Evolutionary conservation across 179 eudicot genomes (phyloP), one percentile per base, ranked within the genome.

Genomic region (Patellifolia procumbens): DNA sequence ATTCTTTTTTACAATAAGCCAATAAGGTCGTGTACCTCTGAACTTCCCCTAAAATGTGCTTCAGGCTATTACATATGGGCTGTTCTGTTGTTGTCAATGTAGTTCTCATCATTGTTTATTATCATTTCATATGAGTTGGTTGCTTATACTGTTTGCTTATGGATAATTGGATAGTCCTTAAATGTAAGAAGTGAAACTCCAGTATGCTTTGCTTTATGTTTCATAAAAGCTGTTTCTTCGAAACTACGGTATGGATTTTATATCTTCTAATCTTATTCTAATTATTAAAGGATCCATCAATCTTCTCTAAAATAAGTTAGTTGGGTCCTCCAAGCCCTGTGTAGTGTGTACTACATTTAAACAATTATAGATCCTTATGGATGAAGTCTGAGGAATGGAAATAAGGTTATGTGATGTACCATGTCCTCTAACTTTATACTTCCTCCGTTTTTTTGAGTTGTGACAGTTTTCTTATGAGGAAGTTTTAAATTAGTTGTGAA

Each of bases 91-190:
- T 39, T 65, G 48, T 22, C 43, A 2, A n/a, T n/a, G n/a, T n/a
- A n/a, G n/a, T 39, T 29, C 10, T 16, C 46, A 15, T 37, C 0
- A 11, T 45, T 45, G 16, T 2, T 51, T 39, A 2, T n/a, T n/a
- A 53, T 17, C 62, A 39, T 13, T 56, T 31, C n/a, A 34, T 70
- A 2, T 29, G 11, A 68, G 49, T 51, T 7, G 4, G 37, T 59
- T n/a, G 29, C 59, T 8, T 34, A 45, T 28, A 56, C 59, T 58
- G 13, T 68, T 43, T 67, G 24, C 67, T 77, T 48, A 64, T 15
- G 26, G 68, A 16, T 70, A 6, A n/a, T n/a, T n/a, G 45, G 45
- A 39, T 3, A 39, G 31, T 28, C 19, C 7, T 19, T 26, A 68
- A n/a, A n/a, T 34, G 13, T 42, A 42, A 35, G 49, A n/a, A 13